Base-by-base conservation (phyloP, 2,329 filamentous ascomycete species). In the Pseudocercospora macadamiae region DNA sequence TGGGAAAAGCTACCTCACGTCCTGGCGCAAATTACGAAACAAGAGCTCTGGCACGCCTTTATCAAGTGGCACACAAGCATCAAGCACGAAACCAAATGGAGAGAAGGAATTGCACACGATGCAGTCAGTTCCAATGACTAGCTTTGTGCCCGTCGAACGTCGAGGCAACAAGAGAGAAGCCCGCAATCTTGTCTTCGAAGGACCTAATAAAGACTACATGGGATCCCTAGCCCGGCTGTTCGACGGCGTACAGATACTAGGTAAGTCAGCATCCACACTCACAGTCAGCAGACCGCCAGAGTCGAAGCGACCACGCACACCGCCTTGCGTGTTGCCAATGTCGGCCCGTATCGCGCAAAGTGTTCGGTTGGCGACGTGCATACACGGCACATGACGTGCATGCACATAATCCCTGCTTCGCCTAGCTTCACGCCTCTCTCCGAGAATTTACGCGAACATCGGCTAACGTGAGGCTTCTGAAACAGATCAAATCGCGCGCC, bases 181-280 rank as follows among this genome's bases (percentile, higher is more conserved):
- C 2, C 79, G 78, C 16, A 84, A 85, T 56, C 81, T 89, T 52
- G 82, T 86, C 61, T 96, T 93, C 67, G 83, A 86, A 28, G 95
- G 95, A 0, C 92, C 93, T 1, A 90, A 97, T 74, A 87, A 89
- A 23, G 85, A 88, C 65, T 99, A 99, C 74, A 97, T 97, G 91
- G 85, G 86, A 67, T 89, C 92, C 64, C 81, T 99, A 71, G 93
- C 93, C 66, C 87, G 89, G 67, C 78, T 99, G 65, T 99, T 96
- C 74, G 95, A 97, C 78, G 91, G 93, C 64, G 93, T 88, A 54
- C 95, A 97, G 78, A 85, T 93, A 57, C 82, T 99, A 72, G 95
- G 95, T 97, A 83, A 81, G 87, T 67, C 61, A 54, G 45, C 59
- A 54, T 32, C 51, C 57, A 56, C 48, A 48, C 18, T 45, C 37